A percentile compares a stretch with the other conserved stretches of the same genome.
phyloP scores from a whole-genome alignment of 257 asterid genomes.

The Eucommia ulmoides region DNA sequence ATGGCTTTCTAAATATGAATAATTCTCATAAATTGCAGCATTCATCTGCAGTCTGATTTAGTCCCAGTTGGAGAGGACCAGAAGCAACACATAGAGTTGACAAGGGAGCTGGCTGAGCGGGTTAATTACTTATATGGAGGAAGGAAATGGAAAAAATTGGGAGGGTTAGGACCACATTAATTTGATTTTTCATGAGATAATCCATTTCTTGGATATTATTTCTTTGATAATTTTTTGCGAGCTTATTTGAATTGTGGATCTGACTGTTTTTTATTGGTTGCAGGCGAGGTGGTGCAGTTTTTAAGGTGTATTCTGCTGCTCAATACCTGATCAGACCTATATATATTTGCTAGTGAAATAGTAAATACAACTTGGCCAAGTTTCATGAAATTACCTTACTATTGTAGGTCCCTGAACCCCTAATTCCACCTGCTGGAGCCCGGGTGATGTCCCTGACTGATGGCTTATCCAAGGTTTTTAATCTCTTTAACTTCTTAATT shows the following conservation, averaged over 20 bases:
- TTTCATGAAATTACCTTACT: conserved; percentile 13
- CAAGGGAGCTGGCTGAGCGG: conserved; percentile 89
- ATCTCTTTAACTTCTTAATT: conserved; percentile 9
- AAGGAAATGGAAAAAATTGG: conserved; percentile 92
- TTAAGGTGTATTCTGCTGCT: conserved; percentile 55
- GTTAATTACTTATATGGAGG: conserved; percentile 85
- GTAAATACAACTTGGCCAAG: conserved; percentile 11
- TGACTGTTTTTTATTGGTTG: conserved; percentile 21
- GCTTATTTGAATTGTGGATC: conserved; percentile 8
- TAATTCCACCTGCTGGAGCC: conserved; percentile 95
- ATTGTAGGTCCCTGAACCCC: conserved; percentile 87
- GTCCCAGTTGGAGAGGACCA: conserved; percentile 99
- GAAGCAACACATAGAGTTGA: conserved; percentile 93
- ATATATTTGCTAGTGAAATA: conserved; percentile 5
- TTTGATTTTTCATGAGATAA: conserved; percentile 13
- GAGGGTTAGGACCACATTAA: conserved; percentile 58
- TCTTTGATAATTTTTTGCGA: conserved; percentile 18
- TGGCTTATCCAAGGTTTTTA: conserved; percentile 88
- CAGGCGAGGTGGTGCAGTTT: conserved; percentile 87
- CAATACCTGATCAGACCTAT: conserved; percentile 9
- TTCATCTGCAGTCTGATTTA: conserved; percentile 80
- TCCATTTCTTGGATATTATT: conserved; percentile 6
- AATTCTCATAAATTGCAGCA: conserved; percentile 26
- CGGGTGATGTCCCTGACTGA: conserved; percentile 99
- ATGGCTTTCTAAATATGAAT: conserved; percentile 18